phyloP scores from a whole-genome alignment of 2,329 filamentous ascomycete species.

The Sarocladiaceae sp. region DNA sequence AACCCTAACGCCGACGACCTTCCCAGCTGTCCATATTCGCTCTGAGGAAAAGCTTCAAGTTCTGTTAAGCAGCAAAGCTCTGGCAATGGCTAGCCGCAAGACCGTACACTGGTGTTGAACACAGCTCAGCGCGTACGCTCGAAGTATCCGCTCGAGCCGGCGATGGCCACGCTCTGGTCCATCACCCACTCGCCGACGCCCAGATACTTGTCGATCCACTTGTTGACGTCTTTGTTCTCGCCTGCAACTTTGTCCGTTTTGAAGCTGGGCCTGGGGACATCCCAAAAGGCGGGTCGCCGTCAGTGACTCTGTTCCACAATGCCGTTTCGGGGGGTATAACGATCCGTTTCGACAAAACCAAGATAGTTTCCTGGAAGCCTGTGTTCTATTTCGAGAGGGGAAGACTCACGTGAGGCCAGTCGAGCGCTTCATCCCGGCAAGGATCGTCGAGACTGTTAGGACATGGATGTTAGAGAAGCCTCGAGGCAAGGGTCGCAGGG shows the following conservation, averaged over 20 bases:
- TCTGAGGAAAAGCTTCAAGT: too few relatives aligned
- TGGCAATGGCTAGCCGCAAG: not conserved
- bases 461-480: not conserved
- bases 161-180: constrained; percentile 91
- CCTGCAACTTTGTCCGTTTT: constrained; percentile 74
- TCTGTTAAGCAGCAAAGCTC: too few relatives aligned
- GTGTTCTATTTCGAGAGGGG: too few relatives aligned
- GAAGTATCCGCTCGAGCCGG: constrained; percentile 83
- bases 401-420: constrained; percentile 90
- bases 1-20: constrained; percentile 4
- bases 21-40: too few relatives aligned
- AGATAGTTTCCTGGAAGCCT: too few relatives aligned
- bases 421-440: constrained; percentile 94
- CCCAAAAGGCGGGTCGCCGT: constrained; percentile 5
- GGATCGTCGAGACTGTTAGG: constrained; percentile 76
- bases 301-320: too few relatives aligned
- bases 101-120: not conserved
- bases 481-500: not conserved
- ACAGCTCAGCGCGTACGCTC: constrained; percentile 69
- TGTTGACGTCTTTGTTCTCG: constrained; percentile 75
- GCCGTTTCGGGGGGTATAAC: constrained; percentile 9
- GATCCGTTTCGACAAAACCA: too few relatives aligned
- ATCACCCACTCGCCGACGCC: constrained; percentile 96
- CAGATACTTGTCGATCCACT: constrained; percentile 90
- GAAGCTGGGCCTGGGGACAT: constrained; percentile 52